A percentile compares a stretch with the other conserved stretches of the same genome.
Evolutionary conservation across 2,329 filamentous ascomycete genomes (phyloP).

Genomic region (Phaeophleospora eucalypticola): DNA sequence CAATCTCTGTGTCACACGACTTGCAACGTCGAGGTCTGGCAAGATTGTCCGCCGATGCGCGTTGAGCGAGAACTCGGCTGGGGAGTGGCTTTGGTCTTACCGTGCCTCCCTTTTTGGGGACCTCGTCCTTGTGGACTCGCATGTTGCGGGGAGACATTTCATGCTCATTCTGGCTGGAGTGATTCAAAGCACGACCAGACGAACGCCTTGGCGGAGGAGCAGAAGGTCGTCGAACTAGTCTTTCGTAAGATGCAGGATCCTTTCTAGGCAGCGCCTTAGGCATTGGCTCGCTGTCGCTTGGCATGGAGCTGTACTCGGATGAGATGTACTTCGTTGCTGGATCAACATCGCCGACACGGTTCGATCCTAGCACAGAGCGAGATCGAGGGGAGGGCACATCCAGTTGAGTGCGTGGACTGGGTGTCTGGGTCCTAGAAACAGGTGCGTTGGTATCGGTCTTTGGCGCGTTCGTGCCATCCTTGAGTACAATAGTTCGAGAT

Average conservation of each 20-base stretch:
- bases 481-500: too few relatives aligned
- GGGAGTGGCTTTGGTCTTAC: conserved; percentile 10
- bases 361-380: neutral
- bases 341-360: neutral
- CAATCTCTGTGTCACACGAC: conserved; percentile 6
- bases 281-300: conserved; percentile 9
- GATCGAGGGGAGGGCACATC: neutral
- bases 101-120: conserved; percentile 2
- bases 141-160: neutral
- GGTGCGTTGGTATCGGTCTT: neutral
- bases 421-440: neutral
- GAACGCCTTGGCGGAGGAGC: neutral
- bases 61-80: neutral
- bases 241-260: conserved; percentile 23
- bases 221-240: conserved; percentile 5
- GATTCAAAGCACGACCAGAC: neutral
- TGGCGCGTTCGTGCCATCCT: too few relatives aligned
- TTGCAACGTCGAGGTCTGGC: neutral
- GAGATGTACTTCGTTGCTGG: too few relatives aligned
- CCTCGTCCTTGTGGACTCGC: too few relatives aligned
- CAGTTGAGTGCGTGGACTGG: neutral
- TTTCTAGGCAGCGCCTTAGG: conserved; percentile 14
- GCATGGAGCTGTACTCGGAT: conserved; percentile 27
- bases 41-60: neutral
- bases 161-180: neutral